Percentiles rank a stretch among this genome's conserved stretches.
These are phyloP conservation scores for Termitomyces sp. DNA, from an alignment of 768 basidiomycete species.

Conservation along the genomic window DNA sequence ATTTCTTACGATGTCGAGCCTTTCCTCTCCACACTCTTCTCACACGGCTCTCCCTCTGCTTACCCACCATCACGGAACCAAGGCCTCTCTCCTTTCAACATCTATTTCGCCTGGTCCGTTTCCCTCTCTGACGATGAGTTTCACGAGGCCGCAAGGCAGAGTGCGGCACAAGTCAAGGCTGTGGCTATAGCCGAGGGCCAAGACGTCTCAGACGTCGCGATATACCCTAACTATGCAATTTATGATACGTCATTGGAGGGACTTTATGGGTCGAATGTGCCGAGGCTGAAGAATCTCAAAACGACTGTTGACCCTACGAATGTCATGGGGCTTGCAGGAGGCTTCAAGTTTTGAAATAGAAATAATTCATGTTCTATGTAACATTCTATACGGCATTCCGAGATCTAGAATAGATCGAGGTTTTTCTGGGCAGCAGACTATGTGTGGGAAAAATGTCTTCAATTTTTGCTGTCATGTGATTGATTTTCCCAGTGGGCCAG, in stretches of 20 bases:
- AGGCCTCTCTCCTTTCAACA: constrained; percentile 40
- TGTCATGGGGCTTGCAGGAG: constrained; percentile 66
- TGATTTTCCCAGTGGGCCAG: too few species aligned
- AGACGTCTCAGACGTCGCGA: constrained; percentile 25
- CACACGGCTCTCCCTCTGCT: constrained; percentile 35
- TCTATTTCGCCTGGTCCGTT: constrained; percentile 40
- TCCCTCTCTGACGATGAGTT: constrained; percentile 34
- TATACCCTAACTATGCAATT: constrained; percentile 62
- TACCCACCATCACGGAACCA: constrained; percentile 39
- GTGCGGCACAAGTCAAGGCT: constrained; percentile 32
- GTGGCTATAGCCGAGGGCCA: constrained; percentile 37
- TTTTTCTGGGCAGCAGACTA: too few species aligned
- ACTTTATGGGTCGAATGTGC: constrained; percentile 49
- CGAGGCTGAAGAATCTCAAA: constrained; percentile 34
- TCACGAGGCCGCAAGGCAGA: constrained; percentile 32
- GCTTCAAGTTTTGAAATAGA: constrained; percentile 44
- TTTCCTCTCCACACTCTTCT: constrained; percentile 37
- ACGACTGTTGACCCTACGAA: constrained; percentile 46
- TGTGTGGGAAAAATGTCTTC: too few species aligned
- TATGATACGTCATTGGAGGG: constrained; percentile 41
- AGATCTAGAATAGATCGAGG: too few species aligned
- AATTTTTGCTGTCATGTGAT: too few species aligned
- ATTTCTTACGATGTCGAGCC: constrained; percentile 50
- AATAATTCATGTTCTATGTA: too few species aligned
- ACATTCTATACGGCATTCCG: too few species aligned